Conservation (phyloP, 73 alveolate species). For the Paramecium sexaurelia region DNA sequence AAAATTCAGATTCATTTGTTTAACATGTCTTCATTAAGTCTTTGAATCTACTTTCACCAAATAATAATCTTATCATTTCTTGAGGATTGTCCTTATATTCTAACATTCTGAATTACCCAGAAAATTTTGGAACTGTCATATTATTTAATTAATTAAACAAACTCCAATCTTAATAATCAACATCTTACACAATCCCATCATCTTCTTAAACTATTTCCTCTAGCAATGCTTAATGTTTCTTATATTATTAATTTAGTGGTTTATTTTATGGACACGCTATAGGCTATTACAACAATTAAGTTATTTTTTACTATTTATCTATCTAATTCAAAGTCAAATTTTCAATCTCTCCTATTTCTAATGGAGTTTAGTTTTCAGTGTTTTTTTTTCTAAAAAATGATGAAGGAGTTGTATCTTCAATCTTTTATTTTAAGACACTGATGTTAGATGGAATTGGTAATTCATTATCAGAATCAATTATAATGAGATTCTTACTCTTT, state of each 20-base stretch:
- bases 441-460: not conserved
- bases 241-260: not conserved
- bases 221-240: not conserved
- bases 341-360: not conserved
- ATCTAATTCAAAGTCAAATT: not conserved
- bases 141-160: not conserved
- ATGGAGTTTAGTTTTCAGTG: not conserved
- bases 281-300: not conserved
- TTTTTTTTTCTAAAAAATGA: not conserved
- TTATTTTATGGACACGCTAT: not conserved
- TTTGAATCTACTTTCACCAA: not conserved
- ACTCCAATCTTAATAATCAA: conserved; percentile 1
- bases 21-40: not conserved
- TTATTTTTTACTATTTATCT: not conserved
- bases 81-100: not conserved
- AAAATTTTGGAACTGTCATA: not conserved
- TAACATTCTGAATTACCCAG: not conserved
- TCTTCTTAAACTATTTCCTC: not conserved
- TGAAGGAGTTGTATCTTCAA: not conserved
- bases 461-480: not conserved
- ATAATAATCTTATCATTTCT: not conserved
- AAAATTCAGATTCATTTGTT: not conserved
- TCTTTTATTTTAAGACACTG: not conserved
- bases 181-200: not conserved
- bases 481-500: not conserved